Conservation (phyloP, 2,329 filamentous ascomycete genomes). For the Graphium sp. region DNA sequence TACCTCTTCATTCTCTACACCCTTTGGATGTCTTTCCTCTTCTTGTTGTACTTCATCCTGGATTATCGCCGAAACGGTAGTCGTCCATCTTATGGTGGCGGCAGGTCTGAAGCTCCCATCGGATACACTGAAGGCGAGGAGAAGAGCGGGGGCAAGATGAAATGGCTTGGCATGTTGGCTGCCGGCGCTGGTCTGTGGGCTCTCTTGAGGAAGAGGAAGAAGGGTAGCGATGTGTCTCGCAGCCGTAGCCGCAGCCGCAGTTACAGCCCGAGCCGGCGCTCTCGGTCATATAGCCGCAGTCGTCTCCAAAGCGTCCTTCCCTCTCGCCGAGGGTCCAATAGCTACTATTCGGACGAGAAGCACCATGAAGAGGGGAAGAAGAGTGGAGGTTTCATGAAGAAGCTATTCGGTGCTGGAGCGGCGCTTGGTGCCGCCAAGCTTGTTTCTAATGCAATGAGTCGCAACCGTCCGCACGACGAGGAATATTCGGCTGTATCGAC, state of each 20-base stretch:
- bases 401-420: conserved; percentile 42
- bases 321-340: conserved; percentile 35
- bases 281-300: conserved; percentile 16
- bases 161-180: conserved; percentile 34
- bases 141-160: conserved; percentile 15
- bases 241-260: conserved; percentile 20
- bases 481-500: conserved; percentile 46
- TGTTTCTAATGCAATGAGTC: conserved; percentile 38
- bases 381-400: conserved; percentile 41
- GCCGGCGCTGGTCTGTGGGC: conserved; percentile 33
- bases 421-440: conserved; percentile 45
- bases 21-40: conserved; percentile 55
- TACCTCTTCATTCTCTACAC: conserved; percentile 75
- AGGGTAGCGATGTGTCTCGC: conserved; percentile 18
- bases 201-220: conserved; percentile 22
- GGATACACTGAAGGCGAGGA: conserved; percentile 21
- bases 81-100: conserved; percentile 36
- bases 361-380: conserved; percentile 29
- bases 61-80: conserved; percentile 49
- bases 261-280: conserved; percentile 6
- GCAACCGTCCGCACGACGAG: conserved; percentile 32
- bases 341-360: conserved; percentile 49
- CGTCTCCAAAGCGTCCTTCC: conserved; percentile 31
- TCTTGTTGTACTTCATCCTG: conserved; percentile 65
- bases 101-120: conserved; percentile 32